Evolutionary conservation across 352 stramenopile genomes (phyloP).

Genomic region (Phytopythium helicoides): DNA sequence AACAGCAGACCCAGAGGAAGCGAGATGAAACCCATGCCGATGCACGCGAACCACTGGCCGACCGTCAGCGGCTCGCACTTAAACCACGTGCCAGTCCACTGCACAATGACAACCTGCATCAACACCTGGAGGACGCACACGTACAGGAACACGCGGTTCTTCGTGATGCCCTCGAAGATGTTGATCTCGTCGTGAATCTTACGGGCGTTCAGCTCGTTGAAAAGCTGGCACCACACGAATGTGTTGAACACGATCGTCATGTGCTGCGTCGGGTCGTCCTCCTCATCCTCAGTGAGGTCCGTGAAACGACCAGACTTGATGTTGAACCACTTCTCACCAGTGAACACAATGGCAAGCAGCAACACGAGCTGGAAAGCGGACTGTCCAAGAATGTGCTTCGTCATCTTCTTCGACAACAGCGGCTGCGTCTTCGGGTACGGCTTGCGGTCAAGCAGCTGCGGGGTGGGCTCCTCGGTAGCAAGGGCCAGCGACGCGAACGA

Average conservation of each 20-base stretch:
- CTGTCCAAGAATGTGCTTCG: conserved; percentile 93
- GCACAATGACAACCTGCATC: conserved; percentile 94
- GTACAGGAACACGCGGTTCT: conserved; percentile 91
- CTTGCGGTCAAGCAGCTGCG: conserved; percentile 84
- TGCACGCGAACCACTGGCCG: conserved; percentile 55
- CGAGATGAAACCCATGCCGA: conserved; percentile 47
- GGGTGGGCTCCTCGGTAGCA: conserved; percentile 90
- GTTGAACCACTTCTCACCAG: conserved; percentile 48
- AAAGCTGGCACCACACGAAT: conserved; percentile 96
- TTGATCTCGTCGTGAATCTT: conserved; percentile 95
- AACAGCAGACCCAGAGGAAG: conserved; percentile 51
- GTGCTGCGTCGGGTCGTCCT: conserved; percentile 77
- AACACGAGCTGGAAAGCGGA: conserved; percentile 89
- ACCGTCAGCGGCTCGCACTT: conserved; percentile 43
- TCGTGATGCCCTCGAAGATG: conserved; percentile 90
- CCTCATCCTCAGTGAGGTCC: conserved; percentile 43
- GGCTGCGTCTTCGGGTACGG: conserved; percentile 89
- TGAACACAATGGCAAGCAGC: conserved; percentile 83
- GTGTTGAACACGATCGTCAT: conserved; percentile 97
- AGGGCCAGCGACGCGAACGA: conserved; percentile 94
- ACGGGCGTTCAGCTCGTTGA: conserved; percentile 69
- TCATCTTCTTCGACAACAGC: conserved; percentile 93
- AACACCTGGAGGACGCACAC: conserved; percentile 89
- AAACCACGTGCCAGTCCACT: conserved; percentile 86
- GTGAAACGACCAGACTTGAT: conserved; percentile 35